Evolutionary conservation across 768 basidiomycete genomes (phyloP).

Genomic region (Rhodosporidiobolus odoratus): DNA sequence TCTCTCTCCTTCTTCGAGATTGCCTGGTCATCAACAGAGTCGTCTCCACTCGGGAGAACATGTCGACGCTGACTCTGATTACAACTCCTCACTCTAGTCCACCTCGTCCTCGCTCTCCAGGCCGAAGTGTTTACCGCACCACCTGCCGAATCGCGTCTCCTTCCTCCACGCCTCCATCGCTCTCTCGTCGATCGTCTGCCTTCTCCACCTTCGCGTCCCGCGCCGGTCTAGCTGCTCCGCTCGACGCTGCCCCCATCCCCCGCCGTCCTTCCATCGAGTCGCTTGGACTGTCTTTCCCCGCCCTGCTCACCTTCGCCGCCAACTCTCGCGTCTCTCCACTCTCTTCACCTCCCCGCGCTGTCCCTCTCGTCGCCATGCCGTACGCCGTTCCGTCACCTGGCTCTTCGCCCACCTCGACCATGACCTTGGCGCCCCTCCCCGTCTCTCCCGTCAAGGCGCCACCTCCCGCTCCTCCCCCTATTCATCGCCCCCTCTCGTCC

Average conservation of each 20-base stretch:
- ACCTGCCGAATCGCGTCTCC: background rate
- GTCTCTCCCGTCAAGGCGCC: background rate
- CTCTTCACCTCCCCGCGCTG: background rate
- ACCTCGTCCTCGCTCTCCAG: background rate
- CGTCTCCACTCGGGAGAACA: background rate
- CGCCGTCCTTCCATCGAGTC: conserved; percentile 22
- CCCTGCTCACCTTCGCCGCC: background rate
- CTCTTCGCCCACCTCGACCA: conserved; percentile 21
- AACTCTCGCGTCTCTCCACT: conserved; percentile 1
- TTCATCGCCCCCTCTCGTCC: background rate
- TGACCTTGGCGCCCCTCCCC: conserved; percentile 8
- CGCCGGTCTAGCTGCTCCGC: conserved; percentile 8
- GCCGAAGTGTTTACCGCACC: background rate
- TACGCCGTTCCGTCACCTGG: conserved; percentile 20
- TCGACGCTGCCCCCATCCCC: background rate
- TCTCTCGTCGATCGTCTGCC: conserved; percentile 1
- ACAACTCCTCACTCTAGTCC: background rate
- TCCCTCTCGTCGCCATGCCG: conserved; percentile 10
- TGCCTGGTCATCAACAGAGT: too few species aligned
- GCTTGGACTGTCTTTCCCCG: conserved; percentile 12
- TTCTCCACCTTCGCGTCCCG: conserved; percentile 20
- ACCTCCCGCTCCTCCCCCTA: background rate
- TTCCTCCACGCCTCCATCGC: background rate
- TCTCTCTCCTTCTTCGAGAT: too few species aligned
- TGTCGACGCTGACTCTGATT: background rate